A percentile compares a stretch with the other conserved stretches of the same genome.
Conservation (phyloP, 1,284 basidiomycete species). For the Fomitopsis pinicola region DNA sequence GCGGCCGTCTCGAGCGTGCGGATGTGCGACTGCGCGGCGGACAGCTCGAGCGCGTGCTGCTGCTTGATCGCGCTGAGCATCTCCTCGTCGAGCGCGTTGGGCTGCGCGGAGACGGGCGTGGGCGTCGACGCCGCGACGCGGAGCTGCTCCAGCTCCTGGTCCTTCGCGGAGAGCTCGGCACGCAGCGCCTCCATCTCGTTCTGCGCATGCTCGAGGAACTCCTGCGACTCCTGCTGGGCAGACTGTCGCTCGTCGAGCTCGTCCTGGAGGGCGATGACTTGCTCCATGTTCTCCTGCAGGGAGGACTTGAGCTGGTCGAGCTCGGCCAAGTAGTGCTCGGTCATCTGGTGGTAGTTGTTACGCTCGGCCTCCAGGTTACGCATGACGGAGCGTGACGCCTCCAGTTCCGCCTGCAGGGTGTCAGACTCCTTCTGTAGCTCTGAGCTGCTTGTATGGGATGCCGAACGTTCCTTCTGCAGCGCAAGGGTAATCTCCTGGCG, state of each 20-base stretch:
- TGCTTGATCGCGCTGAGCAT: constrained; percentile 63
- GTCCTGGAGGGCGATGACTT: constrained; percentile 40
- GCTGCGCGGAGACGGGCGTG: constrained; percentile 28
- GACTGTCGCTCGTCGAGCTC: constrained; percentile 48
- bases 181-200: constrained; percentile 66
- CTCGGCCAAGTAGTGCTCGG: constrained; percentile 46
- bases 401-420: constrained; percentile 60
- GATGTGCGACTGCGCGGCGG: constrained; percentile 71
- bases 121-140: constrained; percentile 34
- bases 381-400: constrained; percentile 44
- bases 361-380: constrained; percentile 58
- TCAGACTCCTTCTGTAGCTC: constrained; percentile 62
- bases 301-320: constrained; percentile 43
- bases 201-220: constrained; percentile 57
- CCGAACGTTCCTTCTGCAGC: constrained; percentile 47
- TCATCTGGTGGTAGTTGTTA: constrained; percentile 48
- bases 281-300: constrained; percentile 43
- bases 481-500: constrained; percentile 37
- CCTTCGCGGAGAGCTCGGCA: constrained; percentile 50
- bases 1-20: constrained; percentile 68
- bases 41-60: constrained; percentile 76
- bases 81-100: constrained; percentile 62
- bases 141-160: constrained; percentile 60
- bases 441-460: constrained; percentile 41
- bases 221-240: constrained; percentile 54